Evolutionary conservation across 441 rosid species (phyloP), one percentile per base, ranked within the genome.

Genomic region (Erodium trifolium): DNA sequence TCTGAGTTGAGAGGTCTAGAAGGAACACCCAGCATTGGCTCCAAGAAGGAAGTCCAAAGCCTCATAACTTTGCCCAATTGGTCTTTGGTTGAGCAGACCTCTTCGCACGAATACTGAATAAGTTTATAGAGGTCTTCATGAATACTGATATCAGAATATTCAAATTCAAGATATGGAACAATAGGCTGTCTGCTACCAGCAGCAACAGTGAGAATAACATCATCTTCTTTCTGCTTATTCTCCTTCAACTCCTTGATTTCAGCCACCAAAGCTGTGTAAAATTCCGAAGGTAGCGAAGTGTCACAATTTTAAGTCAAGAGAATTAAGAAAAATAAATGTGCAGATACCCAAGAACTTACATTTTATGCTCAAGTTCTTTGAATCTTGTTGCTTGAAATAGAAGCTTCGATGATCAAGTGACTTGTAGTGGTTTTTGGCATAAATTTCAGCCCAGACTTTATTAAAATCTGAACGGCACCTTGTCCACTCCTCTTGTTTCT

Each of bases 371-470:
- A 89, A 81, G 83, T 88, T 88, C 89, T 90, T 95, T 23, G 91
- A 84, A 66, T 95, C 98, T 76, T 92, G 98, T 79, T 95, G 98
- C 87, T 90, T 95, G 82, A 92, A 92, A 82, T 90, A 92, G 84
- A 95, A 92, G 75, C 99, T 95, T 17, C 98, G 95, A 74, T 95
- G 99, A 74, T 95, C 99, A 66, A 92, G 95, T 59, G 98, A 95
- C 78, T 90, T 90, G 76, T 95, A 92, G 79, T 95, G 91, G 80
- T 95, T 95, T 83, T 92, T 95, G 47, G 95, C 73, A 77, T 92
- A 92, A 69, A 95, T 89, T 74, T 95, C 98, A 71, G 97, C 92
- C 99, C 99, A 95, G 68, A 95, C 98, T 84, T 95, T 92, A 82
- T 89, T 90, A 68, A 92, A 92, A 77, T 95, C 99, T 72, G 90